Evolutionary conservation across 2,329 filamentous ascomycete genomes (phyloP).

Genomic region (Fusarium pseudonygamai): DNA sequence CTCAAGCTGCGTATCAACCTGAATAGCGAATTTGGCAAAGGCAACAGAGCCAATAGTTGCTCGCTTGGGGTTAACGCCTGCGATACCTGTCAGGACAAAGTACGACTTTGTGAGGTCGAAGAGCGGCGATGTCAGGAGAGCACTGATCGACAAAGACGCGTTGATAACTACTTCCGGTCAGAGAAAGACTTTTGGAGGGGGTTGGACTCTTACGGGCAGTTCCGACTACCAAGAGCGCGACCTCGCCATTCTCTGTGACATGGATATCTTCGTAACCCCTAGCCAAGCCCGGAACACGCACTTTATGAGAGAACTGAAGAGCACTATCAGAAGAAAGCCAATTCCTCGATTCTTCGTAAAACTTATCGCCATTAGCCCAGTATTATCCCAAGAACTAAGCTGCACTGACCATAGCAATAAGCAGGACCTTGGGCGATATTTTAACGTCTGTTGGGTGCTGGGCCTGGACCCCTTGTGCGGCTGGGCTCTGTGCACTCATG

Average conservation of each 20-base stretch:
- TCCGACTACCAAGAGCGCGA: conserved; percentile 23
- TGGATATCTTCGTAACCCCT: conserved; percentile 24
- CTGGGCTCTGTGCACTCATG: not conserved
- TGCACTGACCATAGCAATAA: conserved; percentile 23
- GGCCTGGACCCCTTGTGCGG: not conserved
- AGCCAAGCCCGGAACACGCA: conserved; percentile 19
- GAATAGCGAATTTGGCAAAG: conserved; percentile 32
- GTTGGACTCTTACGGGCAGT: not conserved
- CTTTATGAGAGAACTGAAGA: conserved; percentile 17
- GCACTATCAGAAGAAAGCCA: conserved; percentile 16
- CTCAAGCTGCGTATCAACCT: conserved; percentile 31
- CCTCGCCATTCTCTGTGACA: conserved; percentile 3
- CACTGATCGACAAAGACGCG: conserved; percentile 23
- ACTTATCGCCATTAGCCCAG: not conserved
- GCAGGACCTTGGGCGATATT: conserved; percentile 16
- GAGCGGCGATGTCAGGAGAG: conserved; percentile 16
- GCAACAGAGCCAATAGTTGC: conserved; percentile 35
- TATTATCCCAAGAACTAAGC: fast-evolving
- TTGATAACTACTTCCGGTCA: conserved; percentile 18
- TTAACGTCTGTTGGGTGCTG: not conserved
- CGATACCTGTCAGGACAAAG: conserved; percentile 34
- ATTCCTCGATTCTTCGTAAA: conserved; percentile 21
- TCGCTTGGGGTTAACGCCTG: conserved; percentile 33
- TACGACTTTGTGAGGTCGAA: conserved; percentile 32
- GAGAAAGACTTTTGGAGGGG: fast-evolving